Evolutionary conservation across 352 stramenopile genomes (phyloP), one percentile per base, ranked within the genome.

Genomic region (Albugo laibachii): DNA sequence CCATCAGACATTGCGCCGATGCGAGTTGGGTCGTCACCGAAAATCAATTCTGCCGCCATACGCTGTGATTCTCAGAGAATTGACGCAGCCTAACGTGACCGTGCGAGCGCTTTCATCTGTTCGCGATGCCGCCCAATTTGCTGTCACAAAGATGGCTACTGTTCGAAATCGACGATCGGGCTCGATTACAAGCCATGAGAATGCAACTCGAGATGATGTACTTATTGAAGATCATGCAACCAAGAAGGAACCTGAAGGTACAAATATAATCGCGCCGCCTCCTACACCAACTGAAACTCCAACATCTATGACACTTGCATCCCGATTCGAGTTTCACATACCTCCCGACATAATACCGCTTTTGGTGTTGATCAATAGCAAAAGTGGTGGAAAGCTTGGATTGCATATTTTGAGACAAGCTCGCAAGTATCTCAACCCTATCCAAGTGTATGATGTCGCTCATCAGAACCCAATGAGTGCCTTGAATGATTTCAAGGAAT

Each of bases 331-430:
- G 16, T 66, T 86, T 16, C 27, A 78, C 0, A 61, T 62, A 1
- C 55, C 69, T 2, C 62, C 63, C 19, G 63, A 69, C 20, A 63
- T 55, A 1, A 80, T 69, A 0, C 73, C 73, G 18, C 59, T 86
- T 1, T 55, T 86, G 20, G 86, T 97, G 11, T 97, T 97, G 62
- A 95, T 98, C 41, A 98, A 97, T 60, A 95, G 83, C 47, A 76
- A 83, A 11, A 96, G 83, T 31, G 93, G 93, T 4, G 80, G 85
- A 5, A 83, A 96, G 48, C 83, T 97, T 63, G 93, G 93, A 1
- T 63, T 92, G 11, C 65, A 96, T 34, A 65, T 98, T 15, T 75
- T 97, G 31, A 76, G 80, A 5, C 86, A 96, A 62, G 73, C 97
- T 47, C 73, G 86, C 14, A 71, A 78, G 14, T 79, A 94, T 57